Evolutionary conservation across 169 alveolate genomes (phyloP).

Genomic region (Plasmodium gallinaceum): DNA sequence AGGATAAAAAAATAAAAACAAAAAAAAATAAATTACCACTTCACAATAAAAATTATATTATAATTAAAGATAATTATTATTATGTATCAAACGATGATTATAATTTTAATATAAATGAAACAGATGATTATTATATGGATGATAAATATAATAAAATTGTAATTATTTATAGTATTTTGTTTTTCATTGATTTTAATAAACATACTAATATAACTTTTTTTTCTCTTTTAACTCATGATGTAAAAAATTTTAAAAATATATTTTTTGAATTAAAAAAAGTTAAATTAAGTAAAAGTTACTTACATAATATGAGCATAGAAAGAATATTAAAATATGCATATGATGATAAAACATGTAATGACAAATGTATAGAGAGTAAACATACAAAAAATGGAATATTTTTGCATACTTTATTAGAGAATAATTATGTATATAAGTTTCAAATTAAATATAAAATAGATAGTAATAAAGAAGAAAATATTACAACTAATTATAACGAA

Average conservation of each 20-base stretch:
- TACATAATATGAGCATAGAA: slow-evolving; percentile 23
- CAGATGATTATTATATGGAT: slow-evolving; percentile 10
- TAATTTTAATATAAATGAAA: background rate
- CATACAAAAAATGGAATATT: slow-evolving; percentile 24
- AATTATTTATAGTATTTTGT: slow-evolving; percentile 21
- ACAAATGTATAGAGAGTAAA: slow-evolving; percentile 21
- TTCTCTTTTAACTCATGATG: slow-evolving; percentile 28
- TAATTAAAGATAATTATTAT: slow-evolving; percentile 40
- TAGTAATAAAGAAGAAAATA: background rate
- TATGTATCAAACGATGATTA: slow-evolving; percentile 41
- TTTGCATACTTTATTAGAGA: slow-evolving; percentile 16
- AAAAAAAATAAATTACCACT: slow-evolving; percentile 1
- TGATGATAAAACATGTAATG: background rate
- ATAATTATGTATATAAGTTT: slow-evolving; percentile 39
- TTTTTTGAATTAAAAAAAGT: slow-evolving; percentile 36
- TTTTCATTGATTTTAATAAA: slow-evolving; percentile 31
- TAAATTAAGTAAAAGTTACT: slow-evolving; percentile 4
- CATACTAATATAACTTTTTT: slow-evolving; percentile 37
- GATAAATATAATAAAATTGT: background rate
- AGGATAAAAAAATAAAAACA: background rate
- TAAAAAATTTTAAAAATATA: slow-evolving; percentile 20
- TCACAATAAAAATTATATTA: slow-evolving; percentile 39
- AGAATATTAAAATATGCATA: slow-evolving; percentile 12
- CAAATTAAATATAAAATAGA: slow-evolving; percentile 1
- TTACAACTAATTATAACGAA: background rate